These are phyloP conservation scores for Carex myosuroides DNA, from an alignment of 176 grass and related monocot genomes.

Conservation along the genomic window DNA sequence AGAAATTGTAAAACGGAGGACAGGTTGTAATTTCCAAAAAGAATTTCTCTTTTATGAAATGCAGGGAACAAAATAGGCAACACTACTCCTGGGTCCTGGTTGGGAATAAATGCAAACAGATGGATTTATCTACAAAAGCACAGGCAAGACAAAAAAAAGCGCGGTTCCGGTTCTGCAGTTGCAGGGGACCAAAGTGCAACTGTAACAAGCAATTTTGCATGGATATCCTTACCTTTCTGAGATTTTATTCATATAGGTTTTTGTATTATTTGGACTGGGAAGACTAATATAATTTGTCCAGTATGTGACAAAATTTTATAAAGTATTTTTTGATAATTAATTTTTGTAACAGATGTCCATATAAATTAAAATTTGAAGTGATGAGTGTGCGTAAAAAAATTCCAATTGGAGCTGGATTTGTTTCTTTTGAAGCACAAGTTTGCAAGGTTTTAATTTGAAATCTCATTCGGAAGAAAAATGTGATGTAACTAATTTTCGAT, in stretches of 20 bases:
- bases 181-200: slow-evolving; percentile 12
- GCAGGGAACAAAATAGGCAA: slow-evolving; percentile 14
- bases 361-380: neutral
- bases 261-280: neutral
- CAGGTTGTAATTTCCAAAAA: slow-evolving; percentile 24
- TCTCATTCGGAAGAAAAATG: no score
- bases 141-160: neutral
- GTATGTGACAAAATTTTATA: no score
- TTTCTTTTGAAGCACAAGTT: no score
- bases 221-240: neutral
- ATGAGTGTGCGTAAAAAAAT: neutral
- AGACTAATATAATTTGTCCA: neutral
- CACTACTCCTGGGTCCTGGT: neutral
- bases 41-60: slow-evolving; percentile 6
- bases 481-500: no score
- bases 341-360: neutral
- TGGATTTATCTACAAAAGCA: slow-evolving; percentile 16
- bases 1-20: slow-evolving; percentile 5
- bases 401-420: no score
- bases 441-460: no score
- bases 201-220: neutral
- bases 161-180: neutral
- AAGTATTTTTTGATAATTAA: neutral
- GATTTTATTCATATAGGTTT: neutral
- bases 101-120: slow-evolving; percentile 20